Base-by-base conservation (phyloP, 2,329 filamentous ascomycete species). In the Colletotrichum liriopes region DNA sequence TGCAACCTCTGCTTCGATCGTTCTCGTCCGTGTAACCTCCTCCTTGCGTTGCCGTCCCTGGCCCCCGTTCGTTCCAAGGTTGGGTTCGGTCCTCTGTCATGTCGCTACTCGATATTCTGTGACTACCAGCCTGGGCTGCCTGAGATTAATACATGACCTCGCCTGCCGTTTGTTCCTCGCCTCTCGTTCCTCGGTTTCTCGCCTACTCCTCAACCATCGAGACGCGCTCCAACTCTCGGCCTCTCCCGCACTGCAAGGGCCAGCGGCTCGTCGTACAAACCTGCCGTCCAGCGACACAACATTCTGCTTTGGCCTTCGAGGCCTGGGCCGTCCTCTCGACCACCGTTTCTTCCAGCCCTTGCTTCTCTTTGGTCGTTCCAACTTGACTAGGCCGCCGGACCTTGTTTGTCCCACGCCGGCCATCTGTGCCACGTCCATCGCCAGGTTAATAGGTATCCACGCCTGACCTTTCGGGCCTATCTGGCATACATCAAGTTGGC, bases 111-210 rank as follows among this genome's bases (percentile, higher is more conserved):
- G 29, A 35, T 16, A 5, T 37, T 16, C 54, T 60, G 41, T 54
- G 59, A 63, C 67, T 64, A 67, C 47, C n/a, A 63, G 56, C 68
- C 63, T 72, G 59, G 63, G 54, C 59, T 64, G 59, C 62, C n/a
- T 43, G 49, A 67, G 45, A 73, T 72, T 67, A 62, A 73, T 72
- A 73, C 64, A 60, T 54, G 58, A 37, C 54, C 45, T 67, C 45
- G 45, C 60, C 63, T 66, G 39, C 60, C 35, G 29, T 51, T 54
- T 47, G 37, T 37, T 49, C 39, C 18, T 35, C 32, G 35, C 55
- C 29, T 37, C 37, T 39, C 49, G 11, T 14, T 52, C n/a, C 23
- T 43, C 23, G 41, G 45, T 43, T 37, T 55, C 63, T 61, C 49
- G 35, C 58, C 23, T 3, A 55, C 37, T 41, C 23, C 60, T 49